Base-by-base conservation (phyloP, 345 rosid species). In the Eucalyptus brandiana region DNA sequence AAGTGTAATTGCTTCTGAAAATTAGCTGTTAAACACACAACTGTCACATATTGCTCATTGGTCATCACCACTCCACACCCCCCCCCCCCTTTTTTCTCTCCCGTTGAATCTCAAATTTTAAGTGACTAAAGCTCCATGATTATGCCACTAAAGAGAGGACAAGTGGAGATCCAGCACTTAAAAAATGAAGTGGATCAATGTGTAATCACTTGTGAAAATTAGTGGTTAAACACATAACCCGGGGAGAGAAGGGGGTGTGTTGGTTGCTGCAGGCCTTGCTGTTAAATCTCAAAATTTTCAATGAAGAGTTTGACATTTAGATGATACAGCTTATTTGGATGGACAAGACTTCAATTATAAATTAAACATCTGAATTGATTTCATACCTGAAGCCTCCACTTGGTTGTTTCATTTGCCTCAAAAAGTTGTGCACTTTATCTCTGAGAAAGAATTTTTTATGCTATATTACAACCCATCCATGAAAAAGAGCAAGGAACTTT, bases 371-470 rank as follows among this genome's bases (percentile, higher is more conserved):
- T 54, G 51, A 30, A 62, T 40, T 87, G 42, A 87, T 51, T 89
- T 24, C 91, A 86, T 90, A 96, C 98, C 99, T 96, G 96, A 96
- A 98, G 87, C 96, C 97, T 37, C 99, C 99, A 87, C 90, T 93
- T 58, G 92, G 86, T 87, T 96, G 97, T 92, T 98, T 97, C 99
- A 96, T 97, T 91, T 91, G 92, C 92, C 90, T 89, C 91, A 98
- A 89, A 81, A 95, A 98, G 12, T 80, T 65, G 91, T 94, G 93
- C 81, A 96, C 80, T 47, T 93, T 93, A 88, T 91, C 94, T 93
- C 99, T 97, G 96, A 60, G 94, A 93, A 87, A 60, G 28, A 91
- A 28, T 54, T 51, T 51, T 24, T 88, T 90, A 37, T 37, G 45
- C 83, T 44, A 72, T 72, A 72, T 72, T 72, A 72, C 14, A 72